Percentiles rank a stretch among this genome's conserved stretches.
Evolutionary conservation across 768 basidiomycete species (phyloP).

Genomic region (Tubosaeta sp.): DNA sequence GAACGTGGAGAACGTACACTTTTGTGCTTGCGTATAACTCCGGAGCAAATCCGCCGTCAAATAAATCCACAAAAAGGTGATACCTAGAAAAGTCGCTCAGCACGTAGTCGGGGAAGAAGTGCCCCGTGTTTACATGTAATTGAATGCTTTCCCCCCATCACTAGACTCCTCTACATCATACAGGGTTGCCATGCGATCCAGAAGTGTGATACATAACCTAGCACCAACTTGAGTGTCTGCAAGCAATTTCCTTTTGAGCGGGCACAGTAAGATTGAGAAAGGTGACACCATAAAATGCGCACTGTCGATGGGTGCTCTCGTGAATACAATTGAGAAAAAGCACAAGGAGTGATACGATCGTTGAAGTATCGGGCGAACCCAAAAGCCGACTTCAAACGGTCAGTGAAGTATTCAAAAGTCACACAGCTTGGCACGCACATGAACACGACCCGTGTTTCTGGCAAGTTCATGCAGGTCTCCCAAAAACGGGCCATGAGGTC

Average conservation of each 20-base stretch:
- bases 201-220: constrained; percentile 60
- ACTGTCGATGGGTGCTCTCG: constrained; percentile 54
- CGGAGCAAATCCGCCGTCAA: constrained; percentile 55
- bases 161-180: constrained; percentile 65
- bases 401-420: not conserved
- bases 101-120: constrained; percentile 1
- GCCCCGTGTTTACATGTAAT: constrained; percentile 55
- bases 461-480: constrained; percentile 59
- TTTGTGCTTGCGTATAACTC: constrained; percentile 56
- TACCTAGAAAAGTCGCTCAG: constrained; percentile 43
- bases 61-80: constrained; percentile 57
- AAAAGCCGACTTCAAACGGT: constrained; percentile 48
- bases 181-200: constrained; percentile 68
- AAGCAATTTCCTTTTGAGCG: constrained; percentile 41
- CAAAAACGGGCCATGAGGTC: constrained; percentile 53
- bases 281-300: constrained; percentile 22
- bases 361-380: constrained; percentile 58
- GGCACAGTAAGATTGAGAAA: constrained; percentile 6
- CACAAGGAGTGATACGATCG: constrained; percentile 58
- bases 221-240: constrained; percentile 51
- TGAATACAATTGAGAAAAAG: constrained; percentile 72
- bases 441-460: constrained; percentile 71
- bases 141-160: constrained; percentile 66
- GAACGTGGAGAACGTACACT: constrained; percentile 43
- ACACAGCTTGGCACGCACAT: constrained; percentile 47